Percentiles rank a stretch among this genome's conserved stretches.
Evolutionary conservation across 1,139 yeast genomes (phyloP).

Genomic region (Blastobotrys serpentis): DNA sequence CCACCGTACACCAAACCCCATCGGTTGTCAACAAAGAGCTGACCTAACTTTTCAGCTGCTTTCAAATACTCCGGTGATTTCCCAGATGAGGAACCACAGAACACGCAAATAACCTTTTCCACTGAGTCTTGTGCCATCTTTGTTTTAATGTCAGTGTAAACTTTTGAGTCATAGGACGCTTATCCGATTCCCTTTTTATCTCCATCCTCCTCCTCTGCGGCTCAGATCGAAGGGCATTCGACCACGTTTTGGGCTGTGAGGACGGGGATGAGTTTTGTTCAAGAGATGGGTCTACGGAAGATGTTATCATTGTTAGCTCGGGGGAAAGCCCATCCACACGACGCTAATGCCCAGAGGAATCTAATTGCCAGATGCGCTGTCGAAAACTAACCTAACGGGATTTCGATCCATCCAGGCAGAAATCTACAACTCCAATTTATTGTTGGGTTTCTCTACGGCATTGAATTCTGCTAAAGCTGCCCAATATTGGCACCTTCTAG

Average conservation of each 20-base stretch:
- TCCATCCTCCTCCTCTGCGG: background rate
- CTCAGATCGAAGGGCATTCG: background rate
- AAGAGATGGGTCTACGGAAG: too few relatives aligned
- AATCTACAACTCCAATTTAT: too few relatives aligned
- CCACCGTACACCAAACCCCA: constrained; percentile 92
- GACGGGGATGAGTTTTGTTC: background rate
- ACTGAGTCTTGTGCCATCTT: constrained; percentile 6
- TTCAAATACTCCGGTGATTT: constrained; percentile 50
- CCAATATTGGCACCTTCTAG: too few relatives aligned
- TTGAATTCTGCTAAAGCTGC: too few relatives aligned
- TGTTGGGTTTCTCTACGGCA: too few relatives aligned
- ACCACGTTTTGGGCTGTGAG: background rate
- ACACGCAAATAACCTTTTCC: constrained; percentile 65
- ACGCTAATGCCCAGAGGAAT: too few relatives aligned
- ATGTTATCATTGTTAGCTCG: too few relatives aligned
- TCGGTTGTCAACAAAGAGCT: constrained; percentile 52
- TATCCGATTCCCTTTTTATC: background rate
- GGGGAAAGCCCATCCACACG: too few relatives aligned
- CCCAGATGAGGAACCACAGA: constrained; percentile 84
- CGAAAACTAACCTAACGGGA: too few relatives aligned
- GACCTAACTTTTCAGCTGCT: constrained; percentile 60
- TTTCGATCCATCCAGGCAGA: too few relatives aligned
- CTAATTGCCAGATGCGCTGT: too few relatives aligned
- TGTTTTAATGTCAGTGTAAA: too few relatives aligned
- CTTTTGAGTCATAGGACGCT: background rate